phyloP scores from a whole-genome alignment of 495 filamentous ascomycete species.

The Penicillium bovifimosum region DNA sequence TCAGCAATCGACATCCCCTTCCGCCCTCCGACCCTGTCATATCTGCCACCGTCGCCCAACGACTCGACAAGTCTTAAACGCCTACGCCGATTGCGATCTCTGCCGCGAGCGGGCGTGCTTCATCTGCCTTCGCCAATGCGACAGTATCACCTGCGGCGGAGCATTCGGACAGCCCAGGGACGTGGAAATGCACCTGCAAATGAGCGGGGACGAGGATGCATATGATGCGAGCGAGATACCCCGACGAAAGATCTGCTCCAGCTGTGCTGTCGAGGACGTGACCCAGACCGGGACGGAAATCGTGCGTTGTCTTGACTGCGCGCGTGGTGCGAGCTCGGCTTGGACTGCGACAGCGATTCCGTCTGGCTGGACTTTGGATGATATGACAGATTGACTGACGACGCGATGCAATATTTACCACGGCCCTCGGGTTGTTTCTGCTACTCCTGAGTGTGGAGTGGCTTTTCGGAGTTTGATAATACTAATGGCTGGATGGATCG shows the following conservation, averaged over 20 bases:
- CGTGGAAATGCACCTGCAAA: neutral
- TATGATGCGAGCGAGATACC: neutral
- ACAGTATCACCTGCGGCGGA: slow-evolving; percentile 26
- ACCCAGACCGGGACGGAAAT: slow-evolving; percentile 36
- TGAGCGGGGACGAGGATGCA: slow-evolving; percentile 2
- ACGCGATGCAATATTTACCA: neutral
- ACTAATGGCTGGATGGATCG: neutral
- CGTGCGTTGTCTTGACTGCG: slow-evolving; percentile 38
- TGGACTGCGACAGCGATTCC: slow-evolving; percentile 7
- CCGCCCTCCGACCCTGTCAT: slow-evolving; percentile 43
- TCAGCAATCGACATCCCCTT: slow-evolving; percentile 19
- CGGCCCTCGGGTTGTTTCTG: neutral
- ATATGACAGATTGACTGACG: slow-evolving; percentile 1
- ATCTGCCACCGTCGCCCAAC: slow-evolving; percentile 48
- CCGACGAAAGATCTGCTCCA: slow-evolving; percentile 35
- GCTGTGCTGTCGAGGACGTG: slow-evolving; percentile 41
- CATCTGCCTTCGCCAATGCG: slow-evolving; percentile 49
- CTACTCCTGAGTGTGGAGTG: neutral
- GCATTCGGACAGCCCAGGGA: neutral
- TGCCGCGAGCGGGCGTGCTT: slow-evolving; percentile 46
- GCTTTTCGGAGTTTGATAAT: slow-evolving; percentile 1
- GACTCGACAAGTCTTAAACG: slow-evolving; percentile 41
- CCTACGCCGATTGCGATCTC: slow-evolving; percentile 46
- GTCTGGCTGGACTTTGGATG: slow-evolving; percentile 17
- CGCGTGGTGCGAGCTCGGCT: slow-evolving; percentile 14